Conservation (phyloP, 306 rosid genomes). For the Malus sylvestris region DNA sequence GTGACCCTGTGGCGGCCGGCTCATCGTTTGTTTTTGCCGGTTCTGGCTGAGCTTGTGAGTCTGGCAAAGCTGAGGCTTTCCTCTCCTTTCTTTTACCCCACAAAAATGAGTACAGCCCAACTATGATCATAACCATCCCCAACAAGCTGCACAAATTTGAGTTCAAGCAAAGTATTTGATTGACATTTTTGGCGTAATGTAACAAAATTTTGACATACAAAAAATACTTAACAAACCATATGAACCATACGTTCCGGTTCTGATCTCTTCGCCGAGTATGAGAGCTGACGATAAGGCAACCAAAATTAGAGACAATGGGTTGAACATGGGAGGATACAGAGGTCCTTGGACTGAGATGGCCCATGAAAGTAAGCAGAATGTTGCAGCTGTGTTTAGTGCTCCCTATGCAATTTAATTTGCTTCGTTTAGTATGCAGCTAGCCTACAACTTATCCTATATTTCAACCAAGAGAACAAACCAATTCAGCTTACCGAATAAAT, state of each 20-base stretch:
- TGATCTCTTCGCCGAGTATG: slow-evolving; percentile 40
- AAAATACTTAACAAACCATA: neutral
- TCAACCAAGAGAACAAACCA: neutral
- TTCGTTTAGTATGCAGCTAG: too few relatives aligned
- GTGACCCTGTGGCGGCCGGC: neutral
- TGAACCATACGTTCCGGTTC: slow-evolving; percentile 44
- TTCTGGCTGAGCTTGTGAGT: neutral
- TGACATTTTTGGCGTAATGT: neutral
- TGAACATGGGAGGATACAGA: slow-evolving; percentile 63
- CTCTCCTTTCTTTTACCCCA: slow-evolving; percentile 49
- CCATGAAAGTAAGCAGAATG: slow-evolving; percentile 56
- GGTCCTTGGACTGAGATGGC: slow-evolving; percentile 48
- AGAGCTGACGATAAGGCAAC: slow-evolving; percentile 52
- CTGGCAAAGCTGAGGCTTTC: neutral
- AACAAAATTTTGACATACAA: neutral
- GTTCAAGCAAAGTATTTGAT: neutral
- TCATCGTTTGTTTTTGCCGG: slow-evolving; percentile 7
- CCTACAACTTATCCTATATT: neutral
- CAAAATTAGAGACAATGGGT: slow-evolving; percentile 54
- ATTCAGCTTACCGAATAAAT: slow-evolving; percentile 44
- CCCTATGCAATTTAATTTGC: slow-evolving; percentile 27
- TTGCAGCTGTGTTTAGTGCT: slow-evolving; percentile 43
- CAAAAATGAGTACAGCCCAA: slow-evolving; percentile 52
- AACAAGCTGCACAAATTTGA: slow-evolving; percentile 33
- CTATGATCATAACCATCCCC: slow-evolving; percentile 46